Evolutionary conservation across 1,284 basidiomycete species (phyloP).

Genomic region (Pseudozyma thailandica): DNA sequence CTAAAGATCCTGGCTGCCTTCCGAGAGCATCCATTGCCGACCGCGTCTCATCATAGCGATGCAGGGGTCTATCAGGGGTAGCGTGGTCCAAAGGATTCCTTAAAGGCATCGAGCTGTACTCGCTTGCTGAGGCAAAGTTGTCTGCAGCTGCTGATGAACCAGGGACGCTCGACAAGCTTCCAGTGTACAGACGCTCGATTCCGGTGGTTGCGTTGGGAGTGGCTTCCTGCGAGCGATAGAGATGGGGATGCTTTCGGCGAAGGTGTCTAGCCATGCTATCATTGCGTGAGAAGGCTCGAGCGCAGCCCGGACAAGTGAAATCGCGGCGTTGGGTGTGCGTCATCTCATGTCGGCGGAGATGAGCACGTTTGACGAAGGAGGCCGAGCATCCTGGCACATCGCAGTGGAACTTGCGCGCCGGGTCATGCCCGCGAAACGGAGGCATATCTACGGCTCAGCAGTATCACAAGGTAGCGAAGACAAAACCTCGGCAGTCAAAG

Average conservation of each 20-base stretch:
- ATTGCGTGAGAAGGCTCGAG: conserved; percentile 39
- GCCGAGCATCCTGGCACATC: conserved; percentile 37
- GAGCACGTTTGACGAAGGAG: conserved; percentile 47
- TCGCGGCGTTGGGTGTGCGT: conserved; percentile 43
- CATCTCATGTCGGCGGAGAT: conserved; percentile 48
- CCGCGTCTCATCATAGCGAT: conserved; percentile 7
- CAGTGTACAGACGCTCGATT: conserved; percentile 15
- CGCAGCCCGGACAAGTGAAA: conserved; percentile 39
- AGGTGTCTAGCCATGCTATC: conserved; percentile 47
- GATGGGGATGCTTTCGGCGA: conserved; percentile 43
- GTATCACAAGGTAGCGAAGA: no score
- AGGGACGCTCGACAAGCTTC: not conserved
- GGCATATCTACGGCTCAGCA: no score
- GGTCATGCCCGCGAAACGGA: conserved; percentile 32
- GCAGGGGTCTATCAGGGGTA: conserved; percentile 2
- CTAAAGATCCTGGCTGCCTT: not conserved
- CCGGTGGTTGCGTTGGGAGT: not conserved
- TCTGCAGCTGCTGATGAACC: conserved; percentile 1
- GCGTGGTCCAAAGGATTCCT: conserved; percentile 20
- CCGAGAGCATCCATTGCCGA: conserved; percentile 2
- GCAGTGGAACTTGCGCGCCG: conserved; percentile 40
- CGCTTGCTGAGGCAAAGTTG: conserved; percentile 8
- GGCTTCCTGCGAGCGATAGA: conserved; percentile 19
- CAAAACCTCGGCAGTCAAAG: no score
- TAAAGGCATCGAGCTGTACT: conserved; percentile 15